Base-by-base conservation (phyloP, 2,329 filamentous ascomycete genomes). In the Aspergillus persii region DNA sequence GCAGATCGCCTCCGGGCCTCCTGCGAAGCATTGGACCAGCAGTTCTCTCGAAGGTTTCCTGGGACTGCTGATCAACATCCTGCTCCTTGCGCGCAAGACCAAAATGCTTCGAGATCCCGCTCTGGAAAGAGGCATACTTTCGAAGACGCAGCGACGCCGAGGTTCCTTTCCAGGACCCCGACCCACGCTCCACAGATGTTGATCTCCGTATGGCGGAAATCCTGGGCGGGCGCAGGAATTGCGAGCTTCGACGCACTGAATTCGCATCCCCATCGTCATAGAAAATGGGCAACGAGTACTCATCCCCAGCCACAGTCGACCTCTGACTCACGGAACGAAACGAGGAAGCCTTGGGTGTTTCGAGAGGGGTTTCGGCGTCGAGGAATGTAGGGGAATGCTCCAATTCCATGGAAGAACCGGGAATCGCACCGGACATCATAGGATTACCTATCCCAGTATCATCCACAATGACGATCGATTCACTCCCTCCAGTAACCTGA, bases 381-480 rank as follows among this genome's bases (percentile, higher is more conserved):
- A 64, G 51, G 47, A 67, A 66, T 23, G 54, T 52, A 23, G 66
- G 66, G 12, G 64, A 49, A 26, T 64, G 56, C 47, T 62, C 60
- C 36, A 64, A 52, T 9, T 59, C 53, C 15, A 51, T 27, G 44
- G 52, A 58, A 12, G 53, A 29, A 5, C 61, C 63, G 31, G 61
- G 57, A 12, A 77, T 60, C 4, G 70, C 77, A 7, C 77, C 77
- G 9, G 77, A 73, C 71, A 77, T 78, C 4, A 71, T 56, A n/a
- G 75, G 73, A 33, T 72, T 63, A 41, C 74, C 68, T 8, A 74
- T 66, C 7, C 77, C 77, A 33, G 84, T 86, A 63, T 84, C 84
- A 66, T 96, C 91, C 39, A 96, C 86, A 69, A 96, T 96, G 57
- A 96, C 83, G 64, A 96, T 96, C 0, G 92, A 96, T 70, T 93